A percentile compares a stretch with the other conserved stretches of the same genome.
Conservation (phyloP, 805 yeast species). For the Zygotorulaspora chibaensis region DNA sequence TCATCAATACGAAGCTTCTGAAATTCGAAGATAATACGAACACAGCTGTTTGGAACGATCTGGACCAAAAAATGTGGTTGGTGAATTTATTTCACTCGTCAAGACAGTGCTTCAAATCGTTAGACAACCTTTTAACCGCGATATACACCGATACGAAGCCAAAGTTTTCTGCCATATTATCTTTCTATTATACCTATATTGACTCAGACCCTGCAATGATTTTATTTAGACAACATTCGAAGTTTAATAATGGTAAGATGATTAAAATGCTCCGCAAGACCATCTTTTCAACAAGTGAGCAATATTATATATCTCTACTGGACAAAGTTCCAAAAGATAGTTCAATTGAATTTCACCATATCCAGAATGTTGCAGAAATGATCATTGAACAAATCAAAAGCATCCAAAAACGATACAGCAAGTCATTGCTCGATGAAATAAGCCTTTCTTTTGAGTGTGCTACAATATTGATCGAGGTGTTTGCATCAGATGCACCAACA, state of each 20-base stretch:
- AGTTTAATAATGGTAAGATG: conserved; percentile 34
- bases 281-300: conserved; percentile 40
- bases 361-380: conserved; percentile 51
- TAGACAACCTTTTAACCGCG: conserved; percentile 41
- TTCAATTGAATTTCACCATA: conserved; percentile 49
- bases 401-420: conserved; percentile 56
- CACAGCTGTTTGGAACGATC: conserved; percentile 37
- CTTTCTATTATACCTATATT: conserved; percentile 47
- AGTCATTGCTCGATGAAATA: conserved; percentile 56
- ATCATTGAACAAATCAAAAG: conserved; percentile 47
- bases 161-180: conserved; percentile 50
- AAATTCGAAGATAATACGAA: conserved; percentile 23
- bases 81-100: conserved; percentile 44
- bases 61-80: conserved; percentile 51
- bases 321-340: conserved; percentile 56
- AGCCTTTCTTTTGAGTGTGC: conserved; percentile 49
- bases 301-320: conserved; percentile 41
- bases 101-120: conserved; percentile 42
- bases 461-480: conserved; percentile 46
- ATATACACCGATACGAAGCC: conserved; percentile 49
- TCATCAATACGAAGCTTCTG: conserved; percentile 26
- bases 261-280: conserved; percentile 36
- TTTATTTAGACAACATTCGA: conserved; percentile 30
- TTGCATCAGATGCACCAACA: conserved; percentile 49
- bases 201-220: conserved; percentile 42